A percentile compares a stretch with the other conserved stretches of the same genome.
These are phyloP conservation scores for Vitis hybrid DNA, from an alignment of 177 flowering plant genomes.

Conservation along the genomic window DNA sequence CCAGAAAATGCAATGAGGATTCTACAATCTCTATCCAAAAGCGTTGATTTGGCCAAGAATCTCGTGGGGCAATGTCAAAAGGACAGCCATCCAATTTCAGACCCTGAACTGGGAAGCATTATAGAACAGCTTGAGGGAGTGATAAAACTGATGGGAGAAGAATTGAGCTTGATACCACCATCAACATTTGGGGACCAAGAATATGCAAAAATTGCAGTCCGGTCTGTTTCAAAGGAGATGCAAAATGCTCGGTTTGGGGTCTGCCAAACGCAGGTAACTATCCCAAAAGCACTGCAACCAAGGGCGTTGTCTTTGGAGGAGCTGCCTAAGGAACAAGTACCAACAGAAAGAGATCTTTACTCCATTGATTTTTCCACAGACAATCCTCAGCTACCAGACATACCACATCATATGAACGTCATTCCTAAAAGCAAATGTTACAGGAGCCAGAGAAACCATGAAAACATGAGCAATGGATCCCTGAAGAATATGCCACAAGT, in stretches of 20 bases:
- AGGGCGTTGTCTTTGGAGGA: constrained; percentile 1
- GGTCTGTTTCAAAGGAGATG: constrained; percentile 60
- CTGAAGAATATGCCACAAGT: constrained; percentile 30
- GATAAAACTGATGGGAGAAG: constrained; percentile 45
- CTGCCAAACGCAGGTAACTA: constrained; percentile 15
- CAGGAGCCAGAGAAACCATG: constrained; percentile 14
- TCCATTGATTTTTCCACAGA: constrained; percentile 32
- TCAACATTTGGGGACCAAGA: constrained; percentile 39
- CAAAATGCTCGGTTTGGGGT: constrained; percentile 31
- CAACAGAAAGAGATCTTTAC: constrained; percentile 47
- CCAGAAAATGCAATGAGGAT: constrained; percentile 39
- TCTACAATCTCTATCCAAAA: constrained; percentile 44
- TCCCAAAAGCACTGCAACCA: constrained; percentile 12
- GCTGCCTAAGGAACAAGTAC: constrained; percentile 8
- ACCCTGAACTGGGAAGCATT: constrained; percentile 28
- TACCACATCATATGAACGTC: constrained; percentile 17
- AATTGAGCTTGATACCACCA: constrained; percentile 46
- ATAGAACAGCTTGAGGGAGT: constrained; percentile 40
- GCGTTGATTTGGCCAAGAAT: constrained; percentile 40
- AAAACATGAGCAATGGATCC: constrained; percentile 19
- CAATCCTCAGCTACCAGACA: constrained; percentile 18
- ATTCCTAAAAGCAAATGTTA: constrained; percentile 23
- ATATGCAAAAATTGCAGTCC: constrained; percentile 48
- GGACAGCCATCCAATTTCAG: constrained; percentile 13
- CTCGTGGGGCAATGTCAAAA: constrained; percentile 27